Evolutionary conservation across 2,329 filamentous ascomycete genomes (phyloP), one percentile per base, ranked within the genome.

Genomic region (Gyromitra esculenta): DNA sequence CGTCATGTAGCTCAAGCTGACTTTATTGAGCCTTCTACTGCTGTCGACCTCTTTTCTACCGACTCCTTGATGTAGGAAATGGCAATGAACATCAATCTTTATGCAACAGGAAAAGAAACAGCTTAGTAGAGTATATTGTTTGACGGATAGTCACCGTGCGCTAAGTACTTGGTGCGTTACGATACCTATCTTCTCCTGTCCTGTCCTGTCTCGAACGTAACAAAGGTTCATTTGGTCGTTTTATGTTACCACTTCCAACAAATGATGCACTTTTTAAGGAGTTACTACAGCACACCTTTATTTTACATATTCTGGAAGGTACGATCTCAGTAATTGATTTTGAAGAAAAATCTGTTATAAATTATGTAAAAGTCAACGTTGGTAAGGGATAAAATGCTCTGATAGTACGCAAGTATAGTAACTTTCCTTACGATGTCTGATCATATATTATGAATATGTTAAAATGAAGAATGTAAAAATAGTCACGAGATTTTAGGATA

Each of bases 271-370:
- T 13, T n/a, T n/a, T 35, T n/a, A 54, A 54, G 50, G 50, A 54
- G 50, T 54, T 54, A 54, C 8, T 54, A 54, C 21, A 18, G 18
- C 45, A 2, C 11, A 25, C 18, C 6, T 31, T 54, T 54, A 54
- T 54, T 54, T 54, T 54, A 54, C 21, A 9, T 54, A 31, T 54
- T 54, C 18, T 54, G 37, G 7, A 62, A 15, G 43, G 37, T 62
- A 62, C 35, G 21, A 62, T 62, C 37, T 62, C 37, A 62, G 57
- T 7, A 43, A 43, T 43, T 25, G 35, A 43, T 62, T 62, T 62
- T 62, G 57, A 62, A 62, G 57, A 43, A 62, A 62, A 62, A 25
- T 18, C 15, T 9, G 15, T 62, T 62, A 62, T 62, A 54, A 21
- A 21, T 21, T 21, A 21, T 21, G 18, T 21, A 21, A 1, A 21